Conservation (phyloP, 2,329 filamentous ascomycete genomes). For the Tolypocladium paradoxum region DNA sequence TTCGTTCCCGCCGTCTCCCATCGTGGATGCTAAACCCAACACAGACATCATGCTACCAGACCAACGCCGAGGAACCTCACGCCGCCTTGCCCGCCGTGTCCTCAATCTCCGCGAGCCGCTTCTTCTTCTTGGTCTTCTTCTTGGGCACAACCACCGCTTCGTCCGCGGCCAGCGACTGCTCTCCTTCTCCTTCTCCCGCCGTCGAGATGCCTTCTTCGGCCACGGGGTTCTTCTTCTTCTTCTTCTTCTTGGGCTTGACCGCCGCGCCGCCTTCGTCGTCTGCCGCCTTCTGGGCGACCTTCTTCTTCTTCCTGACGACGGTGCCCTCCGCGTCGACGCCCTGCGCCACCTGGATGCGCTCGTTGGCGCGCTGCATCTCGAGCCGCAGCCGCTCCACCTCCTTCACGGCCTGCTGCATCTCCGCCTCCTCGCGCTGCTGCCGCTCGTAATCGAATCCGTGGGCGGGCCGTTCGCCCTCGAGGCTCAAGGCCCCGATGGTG, state of each 20-base stretch:
- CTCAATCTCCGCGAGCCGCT: conserved; percentile 19
- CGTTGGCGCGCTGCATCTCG: conserved; percentile 79
- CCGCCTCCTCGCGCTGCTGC: conserved; percentile 66
- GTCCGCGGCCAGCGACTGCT: neutral
- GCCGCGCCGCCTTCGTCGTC: conserved; percentile 16
- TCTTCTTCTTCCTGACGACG: conserved; percentile 58
- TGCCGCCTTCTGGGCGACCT: conserved; percentile 34
- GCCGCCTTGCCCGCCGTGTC: conserved; percentile 8
- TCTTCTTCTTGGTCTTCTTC: conserved; percentile 39
- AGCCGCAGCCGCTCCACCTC: conserved; percentile 79
- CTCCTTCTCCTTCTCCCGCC: neutral
- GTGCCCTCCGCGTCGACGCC: conserved; percentile 56
- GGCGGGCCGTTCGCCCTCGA: conserved; percentile 38
- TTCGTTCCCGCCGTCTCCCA: neutral
- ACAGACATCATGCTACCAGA: neutral
- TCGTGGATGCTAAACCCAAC: neutral
- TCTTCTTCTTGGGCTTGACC: conserved; percentile 41
- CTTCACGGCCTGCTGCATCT: conserved; percentile 80
- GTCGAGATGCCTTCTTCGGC: neutral
- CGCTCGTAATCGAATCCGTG: conserved; percentile 47
- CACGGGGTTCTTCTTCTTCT: conserved; percentile 16
- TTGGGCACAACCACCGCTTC: conserved; percentile 24
- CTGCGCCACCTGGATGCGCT: conserved; percentile 60
- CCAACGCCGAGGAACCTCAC: neutral
- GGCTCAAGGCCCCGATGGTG: conserved; percentile 60